These are phyloP conservation scores for Neohortaea acidophila DNA, from an alignment of 495 filamentous ascomycete genomes.

Conservation along the genomic window DNA sequence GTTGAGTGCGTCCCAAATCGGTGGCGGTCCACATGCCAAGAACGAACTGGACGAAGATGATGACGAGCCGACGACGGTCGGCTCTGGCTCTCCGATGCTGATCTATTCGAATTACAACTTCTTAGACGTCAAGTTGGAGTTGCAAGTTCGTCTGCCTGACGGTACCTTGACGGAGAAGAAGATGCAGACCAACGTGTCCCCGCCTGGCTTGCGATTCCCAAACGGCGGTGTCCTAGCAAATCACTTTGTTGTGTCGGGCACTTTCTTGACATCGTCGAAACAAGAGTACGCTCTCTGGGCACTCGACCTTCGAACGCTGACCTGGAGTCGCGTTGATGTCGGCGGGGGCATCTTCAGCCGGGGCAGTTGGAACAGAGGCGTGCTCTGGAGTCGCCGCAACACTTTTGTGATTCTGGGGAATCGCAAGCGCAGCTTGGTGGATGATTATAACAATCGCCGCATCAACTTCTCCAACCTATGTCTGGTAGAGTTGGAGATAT, in stretches of 20 bases:
- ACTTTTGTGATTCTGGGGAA: slow-evolving; percentile 91
- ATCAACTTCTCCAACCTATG: slow-evolving; percentile 96
- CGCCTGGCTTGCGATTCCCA: slow-evolving; percentile 83
- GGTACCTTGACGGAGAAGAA: slow-evolving; percentile 72
- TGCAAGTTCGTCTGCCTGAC: slow-evolving; percentile 75
- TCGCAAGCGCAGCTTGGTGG: slow-evolving; percentile 80
- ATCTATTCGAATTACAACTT: slow-evolving; percentile 99
- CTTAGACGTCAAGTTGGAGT: slow-evolving; percentile 83
- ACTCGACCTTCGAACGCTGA: slow-evolving; percentile 69
- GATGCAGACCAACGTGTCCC: slow-evolving; percentile 75
- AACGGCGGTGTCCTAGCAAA: slow-evolving; percentile 88
- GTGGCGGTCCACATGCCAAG: slow-evolving; percentile 30
- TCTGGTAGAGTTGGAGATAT: slow-evolving; percentile 90
- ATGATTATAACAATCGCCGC: slow-evolving; percentile 93
- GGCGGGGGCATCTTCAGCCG: slow-evolving; percentile 87
- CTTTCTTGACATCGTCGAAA: slow-evolving; percentile 91
- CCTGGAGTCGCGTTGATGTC: slow-evolving; percentile 90
- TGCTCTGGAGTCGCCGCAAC: slow-evolving; percentile 84
- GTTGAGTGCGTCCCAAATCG: slow-evolving; percentile 57
- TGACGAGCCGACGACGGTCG: slow-evolving; percentile 22
- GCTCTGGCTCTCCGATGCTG: slow-evolving; percentile 69
- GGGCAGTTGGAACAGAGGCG: slow-evolving; percentile 91
- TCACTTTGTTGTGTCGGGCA: slow-evolving; percentile 92
- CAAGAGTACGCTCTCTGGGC: slow-evolving; percentile 98
- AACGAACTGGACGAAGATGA: slow-evolving; percentile 30